Conservation (phyloP, 2,329 filamentous ascomycete species). For the Penicillium sp. region DNA sequence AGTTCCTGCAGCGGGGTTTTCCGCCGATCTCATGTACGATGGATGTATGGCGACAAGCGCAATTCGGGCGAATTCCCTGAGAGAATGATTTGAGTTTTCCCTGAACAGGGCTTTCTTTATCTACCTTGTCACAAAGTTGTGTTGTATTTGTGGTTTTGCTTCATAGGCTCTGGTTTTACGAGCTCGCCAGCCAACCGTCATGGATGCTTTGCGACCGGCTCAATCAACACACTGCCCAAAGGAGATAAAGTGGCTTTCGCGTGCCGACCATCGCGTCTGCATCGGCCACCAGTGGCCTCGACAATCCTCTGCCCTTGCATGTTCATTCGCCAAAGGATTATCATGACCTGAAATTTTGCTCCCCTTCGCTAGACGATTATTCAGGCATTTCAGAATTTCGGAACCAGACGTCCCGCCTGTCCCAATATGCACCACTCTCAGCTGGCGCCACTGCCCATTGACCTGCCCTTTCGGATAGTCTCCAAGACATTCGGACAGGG, state of each 20-base stretch:
- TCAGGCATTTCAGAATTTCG: not conserved
- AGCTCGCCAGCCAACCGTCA: not conserved
- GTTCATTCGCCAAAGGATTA: constrained; percentile 16
- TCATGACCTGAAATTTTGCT: constrained; percentile 14
- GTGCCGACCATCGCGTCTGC: constrained; percentile 29
- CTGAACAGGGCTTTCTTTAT: not conserved
- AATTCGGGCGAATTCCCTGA: not conserved
- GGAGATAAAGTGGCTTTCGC: constrained; percentile 45
- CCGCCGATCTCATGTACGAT: constrained; percentile 4
- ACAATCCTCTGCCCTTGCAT: constrained; percentile 27
- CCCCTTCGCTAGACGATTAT: not conserved
- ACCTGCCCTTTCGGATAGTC: constrained; percentile 91
- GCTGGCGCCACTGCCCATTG: constrained; percentile 78
- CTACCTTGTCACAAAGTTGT: no score
- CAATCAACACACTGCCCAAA: constrained; percentile 40
- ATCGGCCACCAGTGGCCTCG: constrained; percentile 10
- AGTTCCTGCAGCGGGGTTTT: constrained; percentile 6
- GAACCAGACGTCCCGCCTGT: not conserved
- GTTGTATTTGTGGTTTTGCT: not conserved
- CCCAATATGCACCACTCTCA: constrained; percentile 74
- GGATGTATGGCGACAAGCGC: not conserved
- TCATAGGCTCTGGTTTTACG: not conserved
- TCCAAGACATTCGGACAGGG: constrained; percentile 96
- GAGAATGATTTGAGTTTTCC: not conserved
- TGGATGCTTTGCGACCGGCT: constrained; percentile 10